Evolutionary conservation across 2,329 filamentous ascomycete species (phyloP).

Genomic region (Penicillium verrucosum): DNA sequence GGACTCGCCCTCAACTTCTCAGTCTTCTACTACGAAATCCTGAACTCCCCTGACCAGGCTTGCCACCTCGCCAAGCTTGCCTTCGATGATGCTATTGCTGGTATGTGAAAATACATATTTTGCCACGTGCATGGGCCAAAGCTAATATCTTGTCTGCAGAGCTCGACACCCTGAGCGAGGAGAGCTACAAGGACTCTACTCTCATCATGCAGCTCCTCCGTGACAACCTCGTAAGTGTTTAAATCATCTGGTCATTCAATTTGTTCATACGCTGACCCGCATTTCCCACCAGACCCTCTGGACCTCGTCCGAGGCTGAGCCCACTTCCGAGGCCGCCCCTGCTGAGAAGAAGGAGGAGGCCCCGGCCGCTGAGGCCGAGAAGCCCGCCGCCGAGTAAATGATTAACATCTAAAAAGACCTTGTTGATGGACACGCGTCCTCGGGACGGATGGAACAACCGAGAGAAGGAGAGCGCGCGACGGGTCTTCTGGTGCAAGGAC

Average conservation of each 20-base stretch:
- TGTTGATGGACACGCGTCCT: slow-evolving; percentile 35
- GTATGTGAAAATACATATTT: slow-evolving; percentile 43
- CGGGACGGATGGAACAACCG: slow-evolving; percentile 20
- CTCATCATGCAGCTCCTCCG: slow-evolving; percentile 98
- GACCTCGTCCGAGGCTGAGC: slow-evolving; percentile 97
- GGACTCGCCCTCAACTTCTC: slow-evolving; percentile 94
- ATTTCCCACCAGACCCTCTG: slow-evolving; percentile 75
- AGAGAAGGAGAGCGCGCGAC: slow-evolving; percentile 15
- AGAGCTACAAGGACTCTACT: slow-evolving; percentile 99
- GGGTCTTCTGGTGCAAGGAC: slow-evolving; percentile 13
- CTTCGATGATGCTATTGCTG: slow-evolving; percentile 93
- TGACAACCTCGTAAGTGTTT: slow-evolving; percentile 77
- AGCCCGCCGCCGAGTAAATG: slow-evolving; percentile 46
- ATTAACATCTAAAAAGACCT: slow-evolving; percentile 29
- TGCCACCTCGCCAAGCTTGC: slow-evolving; percentile 97
- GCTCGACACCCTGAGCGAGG: slow-evolving; percentile 93
- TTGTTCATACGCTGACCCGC: background rate
- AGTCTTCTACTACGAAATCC: slow-evolving; percentile 99
- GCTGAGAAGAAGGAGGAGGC: slow-evolving; percentile 45
- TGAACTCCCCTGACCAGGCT: slow-evolving; percentile 96
- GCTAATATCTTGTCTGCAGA: slow-evolving; percentile 53
- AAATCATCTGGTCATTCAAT: background rate
- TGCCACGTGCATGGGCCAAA: slow-evolving; percentile 9
- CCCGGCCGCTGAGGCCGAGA: slow-evolving; percentile 40
- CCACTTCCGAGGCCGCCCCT: slow-evolving; percentile 54